A percentile compares a stretch with the other conserved stretches of the same genome.
Conservation (phyloP, 441 rosid genomes). For the Erodium trifolium region DNA sequence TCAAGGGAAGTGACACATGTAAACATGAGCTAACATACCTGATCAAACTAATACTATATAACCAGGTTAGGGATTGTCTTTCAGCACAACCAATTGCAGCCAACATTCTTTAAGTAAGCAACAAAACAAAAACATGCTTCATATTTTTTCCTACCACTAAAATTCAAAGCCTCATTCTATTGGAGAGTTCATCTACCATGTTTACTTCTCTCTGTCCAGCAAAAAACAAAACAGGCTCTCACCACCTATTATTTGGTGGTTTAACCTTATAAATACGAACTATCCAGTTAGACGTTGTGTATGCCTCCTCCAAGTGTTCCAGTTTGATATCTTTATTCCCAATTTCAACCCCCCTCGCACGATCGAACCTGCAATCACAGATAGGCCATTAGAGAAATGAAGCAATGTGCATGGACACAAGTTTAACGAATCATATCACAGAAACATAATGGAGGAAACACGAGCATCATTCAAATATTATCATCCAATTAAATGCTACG, state of each 20-base stretch:
- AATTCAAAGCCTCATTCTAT: conserved; percentile 14
- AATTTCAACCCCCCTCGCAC: conserved; percentile 91
- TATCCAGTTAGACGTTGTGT: conserved; percentile 93
- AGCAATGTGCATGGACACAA: conserved; percentile 2
- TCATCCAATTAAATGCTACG: no score
- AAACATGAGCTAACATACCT: no score
- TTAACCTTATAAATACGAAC: conserved; percentile 93
- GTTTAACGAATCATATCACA: neutral
- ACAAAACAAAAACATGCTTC: conserved; percentile 14
- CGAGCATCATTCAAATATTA: neutral
- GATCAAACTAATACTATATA: no score
- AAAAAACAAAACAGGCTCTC: conserved; percentile 19
- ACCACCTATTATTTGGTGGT: conserved; percentile 90
- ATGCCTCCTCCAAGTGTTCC: conserved; percentile 86
- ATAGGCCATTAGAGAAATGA: conserved; percentile 7
- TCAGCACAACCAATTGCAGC: no score
- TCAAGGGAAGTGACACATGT: no score
- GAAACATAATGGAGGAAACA: neutral
- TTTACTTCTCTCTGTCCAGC: neutral
- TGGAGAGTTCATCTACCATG: conserved; percentile 8
- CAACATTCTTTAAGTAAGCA: neutral
- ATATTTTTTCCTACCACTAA: conserved; percentile 17
- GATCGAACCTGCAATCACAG: conserved; percentile 59
- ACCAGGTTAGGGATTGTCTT: no score
- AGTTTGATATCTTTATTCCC: conserved; percentile 89